Percentiles rank a stretch among this genome's conserved stretches.
Evolutionary conservation across 2,329 filamentous ascomycete genomes (phyloP).

Genomic region (Botryotinia convoluta): DNA sequence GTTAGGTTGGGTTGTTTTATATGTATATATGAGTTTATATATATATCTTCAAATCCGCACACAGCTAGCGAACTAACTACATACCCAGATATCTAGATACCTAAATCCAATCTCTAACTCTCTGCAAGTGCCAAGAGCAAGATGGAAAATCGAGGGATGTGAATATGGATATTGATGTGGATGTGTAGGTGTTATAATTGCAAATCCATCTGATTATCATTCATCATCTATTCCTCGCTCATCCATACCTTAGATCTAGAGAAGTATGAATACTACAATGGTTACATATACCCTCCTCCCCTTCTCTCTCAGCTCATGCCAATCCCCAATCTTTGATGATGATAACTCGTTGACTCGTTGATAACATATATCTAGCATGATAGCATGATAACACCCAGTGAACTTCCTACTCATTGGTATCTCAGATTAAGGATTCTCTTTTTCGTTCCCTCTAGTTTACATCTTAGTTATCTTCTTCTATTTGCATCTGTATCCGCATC

Average conservation of each 20-base stretch:
- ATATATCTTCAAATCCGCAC: no score
- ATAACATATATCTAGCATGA: not conserved
- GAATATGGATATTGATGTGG: rapidly evolving
- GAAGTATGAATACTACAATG: not conserved
- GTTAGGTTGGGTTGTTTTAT: no score
- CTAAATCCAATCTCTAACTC: no score
- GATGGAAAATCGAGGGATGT: no score
- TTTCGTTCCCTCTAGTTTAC: not conserved
- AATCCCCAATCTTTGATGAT: not conserved
- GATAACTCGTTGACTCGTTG: not conserved
- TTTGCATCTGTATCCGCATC: not conserved
- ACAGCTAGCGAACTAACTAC: no score
- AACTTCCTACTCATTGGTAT: not conserved
- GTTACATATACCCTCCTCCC: no score
- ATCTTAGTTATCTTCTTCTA: not conserved
- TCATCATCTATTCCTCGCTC: not conserved
- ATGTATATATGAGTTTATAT: no score
- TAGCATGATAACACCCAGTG: not conserved
- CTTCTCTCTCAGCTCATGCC: not conserved
- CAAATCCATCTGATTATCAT: no score
- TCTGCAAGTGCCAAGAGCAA: no score
- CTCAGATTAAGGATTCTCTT: not conserved
- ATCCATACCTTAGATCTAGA: not conserved
- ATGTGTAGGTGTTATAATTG: no score
- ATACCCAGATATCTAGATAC: no score